phyloP scores from a whole-genome alignment of 306 rosid species.

The cucumber (Cucumis sativus) region DNA sequence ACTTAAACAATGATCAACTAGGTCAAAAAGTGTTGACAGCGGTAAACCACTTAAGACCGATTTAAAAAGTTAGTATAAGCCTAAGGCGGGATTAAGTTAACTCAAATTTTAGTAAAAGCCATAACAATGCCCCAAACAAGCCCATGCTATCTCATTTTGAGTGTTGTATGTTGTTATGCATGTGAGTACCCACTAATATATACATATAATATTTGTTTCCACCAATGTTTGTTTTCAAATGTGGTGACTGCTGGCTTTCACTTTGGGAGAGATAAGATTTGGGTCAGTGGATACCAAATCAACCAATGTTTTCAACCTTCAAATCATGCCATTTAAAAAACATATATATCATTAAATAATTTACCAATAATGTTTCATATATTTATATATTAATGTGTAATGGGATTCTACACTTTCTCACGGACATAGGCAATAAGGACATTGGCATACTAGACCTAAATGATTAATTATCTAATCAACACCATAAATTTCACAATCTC shows the following conservation, averaged over 20 bases:
- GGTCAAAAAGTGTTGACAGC: no score
- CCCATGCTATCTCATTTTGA: no score
- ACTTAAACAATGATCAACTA: no score
- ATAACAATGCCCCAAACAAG: no score
- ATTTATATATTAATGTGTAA: background rate
- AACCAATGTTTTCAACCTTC: background rate
- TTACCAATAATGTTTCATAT: background rate
- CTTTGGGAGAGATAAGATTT: constrained; percentile 4
- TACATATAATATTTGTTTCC: background rate
- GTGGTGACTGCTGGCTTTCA: constrained; percentile 7
- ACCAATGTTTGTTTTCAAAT: background rate
- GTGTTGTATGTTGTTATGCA: background rate
- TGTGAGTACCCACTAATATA: background rate
- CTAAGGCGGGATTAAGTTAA: no score
- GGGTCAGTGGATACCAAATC: background rate
- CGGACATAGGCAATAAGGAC: background rate
- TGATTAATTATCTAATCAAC: no score
- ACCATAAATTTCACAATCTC: background rate
- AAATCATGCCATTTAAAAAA: background rate
- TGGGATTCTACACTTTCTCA: background rate
- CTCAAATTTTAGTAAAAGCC: no score
- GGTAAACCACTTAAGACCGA: no score
- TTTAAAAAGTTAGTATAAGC: no score
- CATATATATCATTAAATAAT: background rate
- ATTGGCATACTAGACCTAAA: background rate